Conservation (phyloP, 768 basidiomycete species). For the Lactarius quietus region DNA sequence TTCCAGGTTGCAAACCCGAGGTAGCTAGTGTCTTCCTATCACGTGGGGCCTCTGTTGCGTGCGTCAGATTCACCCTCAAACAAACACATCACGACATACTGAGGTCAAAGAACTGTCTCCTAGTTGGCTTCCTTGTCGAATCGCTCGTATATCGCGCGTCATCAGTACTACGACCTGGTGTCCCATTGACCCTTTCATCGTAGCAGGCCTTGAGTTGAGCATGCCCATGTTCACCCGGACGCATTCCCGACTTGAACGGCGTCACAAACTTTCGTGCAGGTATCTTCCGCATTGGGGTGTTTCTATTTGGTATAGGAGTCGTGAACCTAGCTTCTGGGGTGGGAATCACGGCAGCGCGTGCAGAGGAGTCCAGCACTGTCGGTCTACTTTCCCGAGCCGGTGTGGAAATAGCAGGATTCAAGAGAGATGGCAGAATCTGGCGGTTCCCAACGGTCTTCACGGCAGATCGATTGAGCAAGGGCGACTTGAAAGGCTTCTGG, state of each 20-base stretch:
- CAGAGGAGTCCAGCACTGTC: background rate
- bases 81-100: constrained; percentile 1
- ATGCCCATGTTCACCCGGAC: constrained; percentile 42
- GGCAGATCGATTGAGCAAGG: constrained; percentile 8
- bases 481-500: constrained; percentile 21
- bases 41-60: constrained; percentile 6
- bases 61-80: background rate
- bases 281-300: constrained; percentile 9
- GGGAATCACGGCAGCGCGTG: background rate
- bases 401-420: constrained; percentile 6
- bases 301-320: constrained; percentile 6
- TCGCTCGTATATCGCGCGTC: background rate
- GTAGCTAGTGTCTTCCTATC: constrained; percentile 44
- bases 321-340: constrained; percentile 11
- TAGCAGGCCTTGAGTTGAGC: constrained; percentile 21
- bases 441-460: background rate
- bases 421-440: constrained; percentile 3
- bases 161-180: background rate
- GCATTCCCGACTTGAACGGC: constrained; percentile 55
- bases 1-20: constrained; percentile 53
- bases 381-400: constrained; percentile 1
- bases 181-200: background rate
- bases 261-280: constrained; percentile 44
- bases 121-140: background rate
- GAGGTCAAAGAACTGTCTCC: constrained; percentile 20